Evolutionary conservation across 1,139 yeast genomes (phyloP).

Genomic region (Groenewaldozyma sp.): DNA sequence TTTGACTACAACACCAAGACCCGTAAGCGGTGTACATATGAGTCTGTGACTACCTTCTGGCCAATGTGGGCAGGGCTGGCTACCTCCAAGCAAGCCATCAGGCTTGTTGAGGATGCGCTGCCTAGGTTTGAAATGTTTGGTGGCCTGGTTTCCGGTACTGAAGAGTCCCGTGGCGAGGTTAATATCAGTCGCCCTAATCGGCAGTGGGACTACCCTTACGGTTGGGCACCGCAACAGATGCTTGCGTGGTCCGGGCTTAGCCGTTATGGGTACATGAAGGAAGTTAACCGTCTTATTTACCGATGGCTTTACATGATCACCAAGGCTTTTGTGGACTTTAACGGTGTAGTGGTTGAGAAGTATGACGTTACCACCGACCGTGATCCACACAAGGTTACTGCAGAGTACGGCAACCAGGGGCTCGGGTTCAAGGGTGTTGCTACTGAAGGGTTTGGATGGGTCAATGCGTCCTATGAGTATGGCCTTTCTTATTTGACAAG

Average conservation of each 20-base stretch:
- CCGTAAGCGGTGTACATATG: slow-evolving; percentile 53
- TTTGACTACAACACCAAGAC: slow-evolving; percentile 73
- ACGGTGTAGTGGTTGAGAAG: slow-evolving; percentile 94
- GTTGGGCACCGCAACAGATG: slow-evolving; percentile 99
- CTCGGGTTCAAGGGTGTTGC: slow-evolving; percentile 89
- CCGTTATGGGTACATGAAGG: slow-evolving; percentile 61
- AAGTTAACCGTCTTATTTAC: slow-evolving; percentile 65
- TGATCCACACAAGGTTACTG: slow-evolving; percentile 87
- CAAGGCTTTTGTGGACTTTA: slow-evolving; percentile 83
- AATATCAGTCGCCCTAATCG: slow-evolving; percentile 69
- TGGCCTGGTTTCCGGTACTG: slow-evolving; percentile 83
- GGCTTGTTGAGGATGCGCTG: slow-evolving; percentile 51
- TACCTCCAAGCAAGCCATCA: slow-evolving; percentile 61
- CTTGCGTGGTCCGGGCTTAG: slow-evolving; percentile 83
- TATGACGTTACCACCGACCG: slow-evolving; percentile 79
- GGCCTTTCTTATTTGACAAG: slow-evolving; percentile 64
- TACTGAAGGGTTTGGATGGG: slow-evolving; percentile 94
- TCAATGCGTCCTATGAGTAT: slow-evolving; percentile 72
- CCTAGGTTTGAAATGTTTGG: slow-evolving; percentile 75
- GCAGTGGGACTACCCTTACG: slow-evolving; percentile 97
- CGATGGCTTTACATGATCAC: slow-evolving; percentile 90
- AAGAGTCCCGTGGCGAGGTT: slow-evolving; percentile 62
- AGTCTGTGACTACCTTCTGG: slow-evolving; percentile 89
- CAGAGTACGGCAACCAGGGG: slow-evolving; percentile 97
- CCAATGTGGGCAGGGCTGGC: slow-evolving; percentile 83